Evolutionary conservation across 371 early-diverging fungal species (phyloP).

Genomic region (Phascolomyces articulosus): DNA sequence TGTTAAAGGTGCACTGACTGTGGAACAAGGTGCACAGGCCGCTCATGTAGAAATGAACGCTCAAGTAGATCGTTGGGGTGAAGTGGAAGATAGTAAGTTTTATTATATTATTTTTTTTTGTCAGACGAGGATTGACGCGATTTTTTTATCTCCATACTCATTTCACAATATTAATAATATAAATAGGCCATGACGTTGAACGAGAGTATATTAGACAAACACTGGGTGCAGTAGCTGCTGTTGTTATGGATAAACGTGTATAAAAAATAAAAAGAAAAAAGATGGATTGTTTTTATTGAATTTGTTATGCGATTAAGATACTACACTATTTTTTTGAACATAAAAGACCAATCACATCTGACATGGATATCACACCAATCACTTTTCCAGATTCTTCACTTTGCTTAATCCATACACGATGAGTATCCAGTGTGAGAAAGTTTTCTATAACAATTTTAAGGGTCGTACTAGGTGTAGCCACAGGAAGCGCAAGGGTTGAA

Average conservation of each 20-base stretch:
- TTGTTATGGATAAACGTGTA: slow-evolving; percentile 38
- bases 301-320: neutral
- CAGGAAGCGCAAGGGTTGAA: slow-evolving; percentile 16
- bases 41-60: slow-evolving; percentile 85
- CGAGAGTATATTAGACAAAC: slow-evolving; percentile 54
- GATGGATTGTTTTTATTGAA: neutral
- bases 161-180: slow-evolving; percentile 3
- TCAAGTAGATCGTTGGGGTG: slow-evolving; percentile 92
- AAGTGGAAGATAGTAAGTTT: slow-evolving; percentile 83
- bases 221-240: slow-evolving; percentile 51
- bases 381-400: slow-evolving; percentile 30
- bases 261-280: neutral
- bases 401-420: slow-evolving; percentile 62
- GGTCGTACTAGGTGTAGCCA: slow-evolving; percentile 31
- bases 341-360: slow-evolving; percentile 51
- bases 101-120: neutral
- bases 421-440: slow-evolving; percentile 46
- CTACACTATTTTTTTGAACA: slow-evolving; percentile 15
- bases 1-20: slow-evolving; percentile 71
- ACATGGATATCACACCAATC: slow-evolving; percentile 56
- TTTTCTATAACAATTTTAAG: slow-evolving; percentile 35
- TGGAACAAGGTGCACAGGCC: slow-evolving; percentile 80
- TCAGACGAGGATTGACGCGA: no score
- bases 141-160: no score
- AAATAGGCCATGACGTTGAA: slow-evolving; percentile 55